Conservation (phyloP, 495 filamentous ascomycete genomes). For the Immersiella caudata region DNA sequence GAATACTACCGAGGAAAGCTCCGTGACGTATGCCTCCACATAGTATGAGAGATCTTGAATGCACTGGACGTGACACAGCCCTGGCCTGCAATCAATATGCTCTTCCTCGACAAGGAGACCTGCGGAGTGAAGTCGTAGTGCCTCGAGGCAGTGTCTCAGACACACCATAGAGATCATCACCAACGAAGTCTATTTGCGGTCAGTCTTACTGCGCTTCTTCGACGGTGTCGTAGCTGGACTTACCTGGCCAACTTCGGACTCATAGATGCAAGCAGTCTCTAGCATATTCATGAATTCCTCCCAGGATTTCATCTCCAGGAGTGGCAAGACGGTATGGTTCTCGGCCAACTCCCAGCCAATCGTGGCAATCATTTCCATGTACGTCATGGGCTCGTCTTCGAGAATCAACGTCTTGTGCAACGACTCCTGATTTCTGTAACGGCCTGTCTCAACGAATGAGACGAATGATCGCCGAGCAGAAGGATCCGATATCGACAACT, state of each 20-base stretch:
- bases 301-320: constrained; percentile 36
- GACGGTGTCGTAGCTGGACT: background rate
- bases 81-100: constrained; percentile 31
- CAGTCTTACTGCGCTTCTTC: background rate
- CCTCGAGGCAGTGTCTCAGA: constrained; percentile 37
- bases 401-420: constrained; percentile 26
- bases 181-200: constrained; percentile 32
- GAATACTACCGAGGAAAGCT: constrained; percentile 42
- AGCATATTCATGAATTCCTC: constrained; percentile 38
- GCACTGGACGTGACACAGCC: constrained; percentile 37
- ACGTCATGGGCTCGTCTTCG: constrained; percentile 29
- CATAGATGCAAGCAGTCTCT: constrained; percentile 37
- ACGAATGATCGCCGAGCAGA: constrained; percentile 24
- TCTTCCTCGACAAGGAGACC: constrained; percentile 21
- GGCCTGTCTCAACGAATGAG: constrained; percentile 31
- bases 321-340: constrained; percentile 25
- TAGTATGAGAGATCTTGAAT: constrained; percentile 31
- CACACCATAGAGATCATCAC: constrained; percentile 39
- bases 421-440: constrained; percentile 33
- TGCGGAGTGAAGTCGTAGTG: constrained; percentile 32
- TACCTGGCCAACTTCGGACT: constrained; percentile 38
- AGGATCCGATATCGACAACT: constrained; percentile 31
- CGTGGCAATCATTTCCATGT: constrained; percentile 39
- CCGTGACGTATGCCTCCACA: constrained; percentile 32
- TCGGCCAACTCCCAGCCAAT: constrained; percentile 46